Base-by-base conservation (phyloP, 2,329 filamentous ascomycete genomes). In the Alternaria sp. region DNA sequence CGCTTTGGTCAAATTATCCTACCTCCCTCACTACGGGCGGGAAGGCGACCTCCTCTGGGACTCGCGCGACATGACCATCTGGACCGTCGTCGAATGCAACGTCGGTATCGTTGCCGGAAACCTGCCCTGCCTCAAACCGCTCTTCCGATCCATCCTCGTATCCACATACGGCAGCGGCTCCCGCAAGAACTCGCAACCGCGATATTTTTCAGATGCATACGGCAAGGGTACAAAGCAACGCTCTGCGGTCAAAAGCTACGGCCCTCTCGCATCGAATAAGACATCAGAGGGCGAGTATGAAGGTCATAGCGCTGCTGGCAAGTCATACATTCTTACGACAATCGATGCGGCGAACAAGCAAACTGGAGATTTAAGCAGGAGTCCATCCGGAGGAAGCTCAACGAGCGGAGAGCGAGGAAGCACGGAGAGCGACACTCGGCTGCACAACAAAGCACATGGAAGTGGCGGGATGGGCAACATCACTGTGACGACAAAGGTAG, bases 61-160 rank as follows among this genome's bases (percentile, higher is more conserved):
- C 70, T 80, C 77, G 3, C 78, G 81, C 26, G 79, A 84, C 67
- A 78, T 87, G 1, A 85, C 83, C 43, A 79, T 84, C 52, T 84
- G 83, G 83, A 81, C 80, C 52, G 78, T 82, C 54, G 68, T 82
- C 30, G 83, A 85, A 67, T 78, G 81, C 43, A 81, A 81, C 65
- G 69, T 83, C 15, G 82, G 81, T 13, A 82, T 84, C 62, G 69
- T 83, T 3, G 82, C 82, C 0, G 81, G 81, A 6, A 82, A 80
- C 10, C 73, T 84, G 0, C 81, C 83, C 1, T 79, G 80, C 19
- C 73, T 84, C 30, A 81, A 81, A 12, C 82, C 82, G 1, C 72
- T 84, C 15, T 81, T 83, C 73, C 71, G 74, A 15, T 71, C 63
- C 25, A 67, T 80, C 10, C 75, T 82, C 40, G 75, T 78, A 12